These are phyloP conservation scores for Aspergillus sp. DNA, from an alignment of 2,329 filamentous ascomycete genomes.

Conservation along the genomic window DNA sequence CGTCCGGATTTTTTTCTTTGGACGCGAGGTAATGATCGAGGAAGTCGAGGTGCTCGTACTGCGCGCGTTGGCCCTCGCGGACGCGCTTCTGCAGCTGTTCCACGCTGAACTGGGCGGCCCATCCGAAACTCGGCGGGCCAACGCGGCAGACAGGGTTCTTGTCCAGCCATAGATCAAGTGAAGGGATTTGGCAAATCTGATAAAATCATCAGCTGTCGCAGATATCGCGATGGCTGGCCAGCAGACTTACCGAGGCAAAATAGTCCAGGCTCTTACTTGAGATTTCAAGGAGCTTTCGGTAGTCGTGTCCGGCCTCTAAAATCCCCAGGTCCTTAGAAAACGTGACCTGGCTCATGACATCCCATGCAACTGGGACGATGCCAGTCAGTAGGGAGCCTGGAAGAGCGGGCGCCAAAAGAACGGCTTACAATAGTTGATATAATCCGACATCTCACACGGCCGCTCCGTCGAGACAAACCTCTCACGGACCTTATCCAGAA, in stretches of 20 bases:
- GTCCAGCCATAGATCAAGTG: constrained; percentile 18
- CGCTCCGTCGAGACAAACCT: constrained; percentile 9
- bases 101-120: constrained; percentile 9
- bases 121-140: constrained; percentile 15
- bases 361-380: constrained; percentile 9
- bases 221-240: neutral
- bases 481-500: constrained; percentile 13
- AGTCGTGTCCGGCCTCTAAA: constrained; percentile 17
- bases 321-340: constrained; percentile 19
- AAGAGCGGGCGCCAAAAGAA: neutral
- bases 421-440: neutral
- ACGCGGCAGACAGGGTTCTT: constrained; percentile 21
- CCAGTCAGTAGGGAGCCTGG: neutral
- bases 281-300: constrained; percentile 14
- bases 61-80: neutral
- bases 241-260: constrained; percentile 12
- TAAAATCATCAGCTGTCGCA: neutral
- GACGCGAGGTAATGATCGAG: constrained; percentile 36
- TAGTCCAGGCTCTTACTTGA: constrained; percentile 16
- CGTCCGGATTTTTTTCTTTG: constrained; percentile 23
- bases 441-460: neutral
- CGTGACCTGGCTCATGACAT: constrained; percentile 17
- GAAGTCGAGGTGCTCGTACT: constrained; percentile 20
- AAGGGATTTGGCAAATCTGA: constrained; percentile 17
- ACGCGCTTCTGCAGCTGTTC: constrained; percentile 7